Evolutionary conservation across 2,329 filamentous ascomycete species (phyloP), one percentile per base, ranked within the genome.

Genomic region (Aspergillus sp.): DNA sequence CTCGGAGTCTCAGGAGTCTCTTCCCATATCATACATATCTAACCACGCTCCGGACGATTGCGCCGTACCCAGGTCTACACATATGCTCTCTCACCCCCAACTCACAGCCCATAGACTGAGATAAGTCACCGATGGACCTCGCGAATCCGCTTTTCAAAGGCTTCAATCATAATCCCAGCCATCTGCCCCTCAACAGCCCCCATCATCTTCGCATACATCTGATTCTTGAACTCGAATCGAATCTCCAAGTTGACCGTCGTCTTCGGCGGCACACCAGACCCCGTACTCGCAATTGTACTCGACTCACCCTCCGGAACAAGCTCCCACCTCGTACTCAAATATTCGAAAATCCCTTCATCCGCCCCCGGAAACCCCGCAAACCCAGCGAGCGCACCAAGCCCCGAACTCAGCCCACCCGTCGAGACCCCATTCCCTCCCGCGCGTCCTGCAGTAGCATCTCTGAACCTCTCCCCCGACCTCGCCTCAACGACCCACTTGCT

Each of bases 151-250:
- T 87, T 86, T 80, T 97, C 93, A 81, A 99, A 99, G 1, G 95
- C 94, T 76, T 91, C 89, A 67, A 98, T 91, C 93, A 99, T 97
- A 66, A 91, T 83, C 4, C 87, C 88, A 1, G 92, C 94, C 65
- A 97, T 88, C 78, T 91, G 92, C 34, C 92, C 90, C 66, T 92
- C 92, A 25, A 95, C 89, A 38, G 91, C 89, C 43, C 88, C 85
- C 74, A 93, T 95, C 73, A 97, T 82, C 22, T 91, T 87, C 47
- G 88, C 89, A 79, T 97, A 96, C 60, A 97, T 76, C n/a, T 93
- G 92, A 77, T 93, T 98, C 69, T 87, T 84, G 75, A 99, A 97
- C 76, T 89, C 87, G 75, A 93, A 97, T 65, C 89, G 85, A 68
- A 99, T 89, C 60, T 84, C 82, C 68, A 99, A 79, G 68, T 86